These are phyloP conservation scores for Lactarius indigo DNA, from an alignment of 768 basidiomycete genomes.

Conservation along the genomic window DNA sequence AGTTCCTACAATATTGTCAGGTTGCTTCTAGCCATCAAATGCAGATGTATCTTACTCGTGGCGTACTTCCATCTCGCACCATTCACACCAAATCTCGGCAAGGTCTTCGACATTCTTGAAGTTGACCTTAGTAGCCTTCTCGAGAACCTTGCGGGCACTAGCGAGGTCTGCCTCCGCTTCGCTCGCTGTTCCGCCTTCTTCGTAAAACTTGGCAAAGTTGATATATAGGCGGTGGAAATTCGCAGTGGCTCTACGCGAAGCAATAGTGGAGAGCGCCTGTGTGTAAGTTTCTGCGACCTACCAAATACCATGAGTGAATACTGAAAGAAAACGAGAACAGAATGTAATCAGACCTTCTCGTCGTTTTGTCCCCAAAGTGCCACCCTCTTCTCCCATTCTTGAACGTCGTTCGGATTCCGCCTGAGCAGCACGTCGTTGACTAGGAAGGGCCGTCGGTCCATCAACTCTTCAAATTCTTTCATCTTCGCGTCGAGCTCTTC, in stretches of 20 bases:
- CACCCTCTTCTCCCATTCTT: constrained; percentile 98
- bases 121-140: constrained; percentile 87
- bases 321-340: not conserved
- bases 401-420: constrained; percentile 95
- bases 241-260: constrained; percentile 84
- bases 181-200: constrained; percentile 83
- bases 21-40: constrained; percentile 22
- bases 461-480: constrained; percentile 90
- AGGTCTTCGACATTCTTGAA: constrained; percentile 97
- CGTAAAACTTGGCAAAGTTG: constrained; percentile 97
- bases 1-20: constrained; percentile 59
- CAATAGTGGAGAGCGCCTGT: constrained; percentile 81
- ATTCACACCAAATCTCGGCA: constrained; percentile 99
- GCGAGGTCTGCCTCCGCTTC: constrained; percentile 79
- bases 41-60: constrained; percentile 66
- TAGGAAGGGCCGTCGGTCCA: constrained; percentile 93
- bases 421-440: constrained; percentile 92
- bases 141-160: constrained; percentile 87
- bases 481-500: constrained; percentile 82
- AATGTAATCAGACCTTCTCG: constrained; percentile 60
- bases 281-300: constrained; percentile 94
- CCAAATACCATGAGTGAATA: constrained; percentile 4
- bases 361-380: constrained; percentile 93
- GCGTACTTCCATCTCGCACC: constrained; percentile 97
- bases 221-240: constrained; percentile 88